Evolutionary conservation across 371 early-diverging fungal species (phyloP), one percentile per base, ranked within the genome.

Genomic region (Rhizomucor miehei): DNA sequence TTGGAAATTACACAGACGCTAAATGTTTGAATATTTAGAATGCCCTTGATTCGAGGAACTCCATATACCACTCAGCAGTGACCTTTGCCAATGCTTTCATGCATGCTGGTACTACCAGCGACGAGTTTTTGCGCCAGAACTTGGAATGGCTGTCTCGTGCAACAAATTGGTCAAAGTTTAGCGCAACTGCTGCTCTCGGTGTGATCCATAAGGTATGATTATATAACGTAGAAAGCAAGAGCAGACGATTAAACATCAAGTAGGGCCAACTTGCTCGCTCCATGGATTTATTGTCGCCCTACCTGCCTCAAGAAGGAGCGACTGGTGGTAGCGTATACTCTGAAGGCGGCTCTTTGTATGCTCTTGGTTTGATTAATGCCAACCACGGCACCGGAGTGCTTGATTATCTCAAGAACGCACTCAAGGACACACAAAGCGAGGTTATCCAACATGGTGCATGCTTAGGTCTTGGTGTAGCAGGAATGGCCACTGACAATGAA

Each of bases 161-260:
- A 21, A 95, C 90, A 51, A 97, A 97, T 80, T 99, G 99, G 99
- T 89, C 95, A 40, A 99, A 97, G 77, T 99, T 99, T 75, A 91
- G 93, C 53, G 99, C 99, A 5, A 94, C 98, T 6, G 98, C 99
- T 4, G 92, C 93, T n/a, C 78, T 99, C 52, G 99, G 99, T 58
- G 98, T 99, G 19, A 98, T 99, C 56, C 99, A 99, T 79, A 92
- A 90, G 75, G 84, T 83, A 61, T 54, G 56, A 49, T 59, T 51
- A 54, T 16, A 12, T 35, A 17, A 1, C 12, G 10, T 14, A 17
- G 0, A 53, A 44, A 44, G 6, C 16, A 35, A 34, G 12, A 24
- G 24, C 1, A 13, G 14, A 19, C 23, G n/a, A 29, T 8, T 21
- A 24, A 8, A 20, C n/a, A n/a, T n/a, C n/a, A 37, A 20, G 24